phyloP scores from a whole-genome alignment of 768 basidiomycete species.

The Phylloporus sp. region DNA sequence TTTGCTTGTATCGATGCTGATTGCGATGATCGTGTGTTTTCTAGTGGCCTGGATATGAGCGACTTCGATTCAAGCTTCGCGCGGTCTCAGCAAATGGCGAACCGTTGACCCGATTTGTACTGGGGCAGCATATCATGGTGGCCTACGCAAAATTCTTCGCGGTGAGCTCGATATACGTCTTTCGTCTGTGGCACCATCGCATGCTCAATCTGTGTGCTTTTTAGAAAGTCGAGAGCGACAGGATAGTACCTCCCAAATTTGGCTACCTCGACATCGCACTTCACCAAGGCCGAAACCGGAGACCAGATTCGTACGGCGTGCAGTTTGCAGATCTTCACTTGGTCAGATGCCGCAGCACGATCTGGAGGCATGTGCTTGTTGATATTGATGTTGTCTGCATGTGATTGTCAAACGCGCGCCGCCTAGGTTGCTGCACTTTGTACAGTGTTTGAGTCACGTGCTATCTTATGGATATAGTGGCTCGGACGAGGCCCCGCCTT shows the following conservation, averaged over 20 bases:
- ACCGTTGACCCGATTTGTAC: background rate
- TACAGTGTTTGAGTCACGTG: no score
- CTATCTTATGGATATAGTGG: no score
- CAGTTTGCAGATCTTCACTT: conserved; percentile 1
- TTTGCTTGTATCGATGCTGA: background rate
- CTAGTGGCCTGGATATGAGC: conserved; percentile 2
- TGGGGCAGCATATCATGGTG: background rate
- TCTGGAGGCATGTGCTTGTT: no score
- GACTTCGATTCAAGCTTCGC: background rate
- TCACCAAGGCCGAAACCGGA: background rate
- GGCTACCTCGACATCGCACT: background rate
- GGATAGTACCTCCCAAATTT: background rate
- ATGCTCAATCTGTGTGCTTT: background rate
- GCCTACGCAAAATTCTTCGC: background rate
- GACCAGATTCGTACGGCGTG: background rate
- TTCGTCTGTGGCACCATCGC: no score
- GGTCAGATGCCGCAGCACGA: background rate
- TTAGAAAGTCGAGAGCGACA: background rate
- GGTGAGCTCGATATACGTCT: no score
- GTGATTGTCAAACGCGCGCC: no score
- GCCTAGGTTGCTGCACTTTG: no score
- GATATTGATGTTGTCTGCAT: no score
- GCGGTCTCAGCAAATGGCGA: background rate
- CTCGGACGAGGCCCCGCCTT: no score
- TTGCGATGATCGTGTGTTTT: no score